A percentile compares a stretch with the other conserved stretches of the same genome.
Evolutionary conservation across 1,284 basidiomycete species (phyloP).

Genomic region (Trametes pubescens): DNA sequence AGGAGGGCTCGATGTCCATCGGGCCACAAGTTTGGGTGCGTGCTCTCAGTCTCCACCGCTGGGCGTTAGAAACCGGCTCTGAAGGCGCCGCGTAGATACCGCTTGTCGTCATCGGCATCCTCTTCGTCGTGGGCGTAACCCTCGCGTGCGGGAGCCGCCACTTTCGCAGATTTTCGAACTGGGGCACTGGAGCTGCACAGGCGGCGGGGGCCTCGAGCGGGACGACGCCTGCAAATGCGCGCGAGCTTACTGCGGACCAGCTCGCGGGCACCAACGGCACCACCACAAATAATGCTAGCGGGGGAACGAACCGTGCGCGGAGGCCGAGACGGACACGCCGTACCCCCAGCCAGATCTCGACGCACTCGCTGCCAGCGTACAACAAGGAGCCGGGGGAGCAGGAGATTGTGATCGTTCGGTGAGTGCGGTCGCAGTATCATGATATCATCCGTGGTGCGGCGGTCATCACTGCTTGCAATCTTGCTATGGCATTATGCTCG

Average conservation of each 20-base stretch:
- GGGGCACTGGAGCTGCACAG: conserved; percentile 33
- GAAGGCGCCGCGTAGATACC: conserved; percentile 35
- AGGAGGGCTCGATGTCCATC: background rate
- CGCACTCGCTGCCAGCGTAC: conserved; percentile 74
- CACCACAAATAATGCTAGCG: conserved; percentile 18
- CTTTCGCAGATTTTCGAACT: conserved; percentile 26
- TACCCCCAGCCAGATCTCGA: conserved; percentile 72
- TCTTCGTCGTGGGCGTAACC: conserved; percentile 34
- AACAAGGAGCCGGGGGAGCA: conserved; percentile 83
- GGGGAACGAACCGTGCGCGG: conserved; percentile 29
- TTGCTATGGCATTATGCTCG: background rate
- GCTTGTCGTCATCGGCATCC: conserved; percentile 37
- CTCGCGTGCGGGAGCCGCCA: conserved; percentile 30
- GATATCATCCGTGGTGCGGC: background rate
- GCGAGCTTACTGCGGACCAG: conserved; percentile 47
- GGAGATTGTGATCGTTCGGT: conserved; percentile 79
- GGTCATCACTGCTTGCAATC: background rate
- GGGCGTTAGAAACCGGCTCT: background rate
- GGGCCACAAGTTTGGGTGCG: conserved; percentile 20
- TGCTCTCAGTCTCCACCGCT: background rate
- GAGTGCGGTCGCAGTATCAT: conserved; percentile 21
- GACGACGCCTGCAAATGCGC: conserved; percentile 27
- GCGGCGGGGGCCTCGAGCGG: conserved; percentile 31
- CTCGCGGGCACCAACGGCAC: conserved; percentile 26
- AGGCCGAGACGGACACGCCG: conserved; percentile 57